Percentiles rank a stretch among this genome's conserved stretches.
Evolutionary conservation across 305 asterid species (phyloP).

Genomic region (Nicotiana rustica): DNA sequence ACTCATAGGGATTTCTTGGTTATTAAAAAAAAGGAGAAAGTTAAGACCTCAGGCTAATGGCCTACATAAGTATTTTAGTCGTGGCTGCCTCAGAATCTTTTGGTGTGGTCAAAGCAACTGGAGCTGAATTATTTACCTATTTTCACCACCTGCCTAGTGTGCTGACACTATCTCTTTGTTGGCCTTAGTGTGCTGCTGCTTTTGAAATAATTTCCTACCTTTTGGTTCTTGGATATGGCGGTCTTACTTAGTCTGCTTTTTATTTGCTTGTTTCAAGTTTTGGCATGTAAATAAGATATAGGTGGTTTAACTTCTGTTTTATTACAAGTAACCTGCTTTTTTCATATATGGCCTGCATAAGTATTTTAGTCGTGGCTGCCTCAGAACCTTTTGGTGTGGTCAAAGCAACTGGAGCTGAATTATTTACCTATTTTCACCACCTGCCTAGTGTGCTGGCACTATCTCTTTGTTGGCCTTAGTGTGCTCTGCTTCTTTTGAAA

Average conservation of each 20-base stretch:
- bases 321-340: background rate
- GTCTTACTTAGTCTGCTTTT: background rate
- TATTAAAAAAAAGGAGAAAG: background rate
- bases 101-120: background rate
- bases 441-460: background rate
- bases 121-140: background rate
- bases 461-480: background rate
- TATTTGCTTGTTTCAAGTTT: background rate
- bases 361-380: too few relatives aligned
- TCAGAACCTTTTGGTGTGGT: too few relatives aligned
- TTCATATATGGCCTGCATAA: too few relatives aligned
- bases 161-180: background rate
- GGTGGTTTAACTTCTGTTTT: constrained; percentile 3
- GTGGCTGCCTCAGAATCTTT: background rate
- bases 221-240: background rate
- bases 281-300: background rate
- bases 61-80: background rate
- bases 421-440: too few relatives aligned
- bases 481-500: background rate
- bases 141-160: background rate
- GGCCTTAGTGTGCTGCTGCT: background rate
- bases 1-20: constrained; percentile 7
- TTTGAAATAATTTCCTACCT: background rate
- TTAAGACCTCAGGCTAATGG: constrained; percentile 7
- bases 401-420: too few relatives aligned